Percentiles rank a stretch among this genome's conserved stretches.
phyloP scores from a whole-genome alignment of 805 yeast genomes.

The Pichia pseudocactophila region DNA sequence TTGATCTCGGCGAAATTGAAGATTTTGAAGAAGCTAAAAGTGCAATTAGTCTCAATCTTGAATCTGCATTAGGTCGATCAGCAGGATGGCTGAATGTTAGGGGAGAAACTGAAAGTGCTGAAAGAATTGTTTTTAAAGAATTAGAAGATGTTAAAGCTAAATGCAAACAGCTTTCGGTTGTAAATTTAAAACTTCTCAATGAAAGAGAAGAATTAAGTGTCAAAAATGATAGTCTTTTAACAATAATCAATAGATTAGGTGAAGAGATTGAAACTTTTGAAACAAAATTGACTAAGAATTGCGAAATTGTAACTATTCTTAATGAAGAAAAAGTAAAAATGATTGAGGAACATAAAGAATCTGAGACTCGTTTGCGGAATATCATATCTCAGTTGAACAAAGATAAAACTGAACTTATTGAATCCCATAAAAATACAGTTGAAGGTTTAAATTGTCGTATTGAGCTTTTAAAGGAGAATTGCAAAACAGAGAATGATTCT shows the following conservation, averaged over 20 bases:
- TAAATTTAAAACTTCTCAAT: background rate
- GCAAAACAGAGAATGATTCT: background rate
- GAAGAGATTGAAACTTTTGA: background rate
- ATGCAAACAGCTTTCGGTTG: background rate
- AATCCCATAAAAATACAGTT: background rate
- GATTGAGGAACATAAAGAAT: too few species aligned
- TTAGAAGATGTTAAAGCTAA: background rate
- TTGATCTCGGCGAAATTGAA: background rate
- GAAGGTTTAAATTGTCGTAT: background rate
- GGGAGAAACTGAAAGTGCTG: background rate
- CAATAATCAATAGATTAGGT: background rate
- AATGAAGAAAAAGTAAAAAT: too few species aligned
- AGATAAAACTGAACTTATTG: background rate
- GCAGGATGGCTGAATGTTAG: conserved; percentile 8
- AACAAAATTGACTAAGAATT: background rate
- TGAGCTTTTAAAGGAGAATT: background rate
- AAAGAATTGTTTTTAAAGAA: background rate
- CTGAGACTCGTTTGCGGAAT: too few species aligned
- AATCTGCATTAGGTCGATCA: background rate
- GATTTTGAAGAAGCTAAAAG: background rate
- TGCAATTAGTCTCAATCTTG: background rate
- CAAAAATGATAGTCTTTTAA: background rate
- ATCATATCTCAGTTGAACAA: too few species aligned
- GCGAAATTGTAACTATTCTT: background rate
- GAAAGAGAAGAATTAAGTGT: background rate